Conservation (phyloP, 139 green algal species). For the Tetradesmus lagerheimii region DNA sequence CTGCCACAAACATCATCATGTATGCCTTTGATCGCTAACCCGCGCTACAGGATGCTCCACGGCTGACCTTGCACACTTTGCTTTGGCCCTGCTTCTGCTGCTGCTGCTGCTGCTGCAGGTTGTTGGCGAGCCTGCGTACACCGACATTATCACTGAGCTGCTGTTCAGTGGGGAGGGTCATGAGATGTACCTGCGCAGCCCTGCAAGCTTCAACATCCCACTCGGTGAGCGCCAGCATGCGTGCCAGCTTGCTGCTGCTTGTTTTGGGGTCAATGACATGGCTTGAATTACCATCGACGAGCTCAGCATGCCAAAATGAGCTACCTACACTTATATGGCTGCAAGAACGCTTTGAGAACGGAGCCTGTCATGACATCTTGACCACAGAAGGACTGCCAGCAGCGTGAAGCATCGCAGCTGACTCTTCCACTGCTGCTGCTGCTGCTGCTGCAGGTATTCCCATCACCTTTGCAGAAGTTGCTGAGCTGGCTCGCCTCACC, state of each 20-base stretch:
- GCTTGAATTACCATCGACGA: too few species aligned
- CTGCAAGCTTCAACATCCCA: conserved; percentile 58
- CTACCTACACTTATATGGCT: too few species aligned
- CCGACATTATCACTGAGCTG: conserved; percentile 44
- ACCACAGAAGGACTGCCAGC: too few species aligned
- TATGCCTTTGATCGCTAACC: too few species aligned
- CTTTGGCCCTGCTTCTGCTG: not conserved
- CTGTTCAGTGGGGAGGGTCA: conserved; percentile 32
- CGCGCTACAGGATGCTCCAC: too few species aligned
- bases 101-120: conserved; percentile 37
- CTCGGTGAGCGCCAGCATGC: too few species aligned
- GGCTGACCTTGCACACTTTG: not conserved
- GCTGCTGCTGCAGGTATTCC: not conserved
- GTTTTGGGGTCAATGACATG: not conserved
- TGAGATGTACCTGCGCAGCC: conserved; percentile 61
- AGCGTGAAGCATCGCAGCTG: too few species aligned
- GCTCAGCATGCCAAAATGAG: too few species aligned
- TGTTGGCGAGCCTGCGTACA: conserved; percentile 49
- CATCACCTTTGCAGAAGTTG: conserved; percentile 59
- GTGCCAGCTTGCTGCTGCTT: too few species aligned
- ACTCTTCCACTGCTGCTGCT: conserved; percentile 4
- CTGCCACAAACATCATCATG: too few species aligned
- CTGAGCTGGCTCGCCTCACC: conserved; percentile 50
- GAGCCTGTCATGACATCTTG: too few species aligned
- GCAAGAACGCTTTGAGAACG: too few species aligned